Base-by-base conservation (phyloP, 2,329 filamentous ascomycete genomes). In the Cryphonectria parasitica region DNA sequence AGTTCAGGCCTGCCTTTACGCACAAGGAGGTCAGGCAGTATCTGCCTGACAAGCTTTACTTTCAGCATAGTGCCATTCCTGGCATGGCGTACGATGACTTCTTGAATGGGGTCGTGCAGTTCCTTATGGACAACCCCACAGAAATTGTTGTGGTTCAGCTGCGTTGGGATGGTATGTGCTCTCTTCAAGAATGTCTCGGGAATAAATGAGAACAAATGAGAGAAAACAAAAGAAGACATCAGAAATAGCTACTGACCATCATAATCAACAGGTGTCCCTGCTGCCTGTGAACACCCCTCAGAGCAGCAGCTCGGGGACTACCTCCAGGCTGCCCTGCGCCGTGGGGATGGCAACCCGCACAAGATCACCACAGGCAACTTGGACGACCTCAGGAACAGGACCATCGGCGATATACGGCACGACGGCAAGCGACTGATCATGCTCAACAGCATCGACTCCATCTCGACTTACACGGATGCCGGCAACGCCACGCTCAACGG, bases 141-240 rank as follows among this genome's bases (percentile, higher is more conserved):
- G 85, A 86, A 71, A 84, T 86, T 52, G 77, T 85, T 43, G 82
- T 85, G 4, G 78, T 85, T n/a, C 84, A 86, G 72, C 78, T 85
- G 70, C 78, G 85, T 11, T 63, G 68, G 70, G 68, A 68, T 58
- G 64, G 22, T 60, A 36, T 28, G 68, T 39, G 6, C 28, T 25
- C 19, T 60, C 3, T 13, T 19, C 6, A 17, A 22, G 25, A 15
- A 15, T 28, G 1, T 31, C 56, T 17, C 17, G 36, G 10, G 36
- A 39, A 2, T 4, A 6, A 34, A 34, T 34, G 6, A 34, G 3
- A 34, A 39, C 36, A 39, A 39, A 39, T 10, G 11, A 10, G 10
- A 39, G 11, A 10, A 39, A 34, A n/a, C n/a, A 6, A 34, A 28
- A 2, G 22, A 19, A 6, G 31, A 13, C 31, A 17, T 13, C 31